phyloP scores from a whole-genome alignment of 1,139 yeast species.

The Pichia sp. region DNA sequence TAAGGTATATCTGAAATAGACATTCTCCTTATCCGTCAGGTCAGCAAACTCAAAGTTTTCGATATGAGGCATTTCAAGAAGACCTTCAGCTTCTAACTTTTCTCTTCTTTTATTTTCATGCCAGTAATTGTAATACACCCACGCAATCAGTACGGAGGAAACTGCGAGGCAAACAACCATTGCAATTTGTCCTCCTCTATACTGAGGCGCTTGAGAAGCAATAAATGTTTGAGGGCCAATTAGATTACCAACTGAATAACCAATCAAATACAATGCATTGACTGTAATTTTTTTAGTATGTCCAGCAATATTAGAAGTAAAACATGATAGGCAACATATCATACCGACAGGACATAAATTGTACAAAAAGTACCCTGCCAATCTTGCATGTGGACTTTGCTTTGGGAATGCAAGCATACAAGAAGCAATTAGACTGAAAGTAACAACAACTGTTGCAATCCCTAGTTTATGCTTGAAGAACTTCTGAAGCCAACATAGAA shows the following conservation, averaged over 20 bases:
- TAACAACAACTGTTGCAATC: conserved; percentile 42
- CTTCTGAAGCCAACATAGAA: conserved; percentile 36
- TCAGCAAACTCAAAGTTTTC: conserved; percentile 47
- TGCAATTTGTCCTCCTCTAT: conserved; percentile 39
- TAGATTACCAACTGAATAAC: conserved; percentile 62
- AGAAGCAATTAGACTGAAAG: conserved; percentile 37
- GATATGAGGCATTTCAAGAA: conserved; percentile 26
- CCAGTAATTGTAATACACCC: conserved; percentile 25
- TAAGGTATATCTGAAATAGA: conserved; percentile 38
- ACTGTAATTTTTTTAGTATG: conserved; percentile 39
- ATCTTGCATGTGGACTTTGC: conserved; percentile 33
- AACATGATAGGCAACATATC: conserved; percentile 43
- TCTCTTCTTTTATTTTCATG: conserved; percentile 31
- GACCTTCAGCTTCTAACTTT: conserved; percentile 21
- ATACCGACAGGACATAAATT: conserved; percentile 32
- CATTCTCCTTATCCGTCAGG: conserved; percentile 47
- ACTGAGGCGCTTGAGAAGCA: conserved; percentile 41
- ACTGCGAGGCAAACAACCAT: conserved; percentile 30
- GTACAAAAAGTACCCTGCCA: conserved; percentile 42
- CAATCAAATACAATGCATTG: conserved; percentile 53
- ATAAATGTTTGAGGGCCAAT: conserved; percentile 52
- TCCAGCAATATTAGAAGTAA: conserved; percentile 61
- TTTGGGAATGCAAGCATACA: conserved; percentile 48
- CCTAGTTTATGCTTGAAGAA: conserved; percentile 37
- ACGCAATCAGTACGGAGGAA: conserved; percentile 19